Base-by-base conservation (phyloP, 192 early-diverging fungal species). In the Coemansia sp. region DNA sequence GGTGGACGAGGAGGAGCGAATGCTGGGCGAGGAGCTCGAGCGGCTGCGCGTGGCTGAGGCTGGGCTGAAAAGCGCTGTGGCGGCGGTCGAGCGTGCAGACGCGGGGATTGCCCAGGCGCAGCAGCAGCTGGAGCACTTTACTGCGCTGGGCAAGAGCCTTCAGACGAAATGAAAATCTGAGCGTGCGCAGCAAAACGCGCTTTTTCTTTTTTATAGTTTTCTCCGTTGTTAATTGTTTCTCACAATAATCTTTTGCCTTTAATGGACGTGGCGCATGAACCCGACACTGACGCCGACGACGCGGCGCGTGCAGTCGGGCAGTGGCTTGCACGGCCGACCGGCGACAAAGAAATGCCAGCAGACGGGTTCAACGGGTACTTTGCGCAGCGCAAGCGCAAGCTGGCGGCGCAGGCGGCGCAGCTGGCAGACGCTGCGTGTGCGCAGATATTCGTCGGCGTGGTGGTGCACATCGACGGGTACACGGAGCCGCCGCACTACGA, bases 381-480 rank as follows among this genome's bases (percentile, higher is more conserved):
- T 63, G 55, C 45, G 22, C 59, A 77, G 51, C 63, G 67, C 17
- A 77, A 77, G 44, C 59, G 53, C 40, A 70, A 77, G 42, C 64
- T 77, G 17, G 73, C 73, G 9, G 60, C 69, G 61, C 73, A 77
- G 37, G 67, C 73, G 5, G 64, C 66, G 57, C 34, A 62, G 21
- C 34, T 4, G 46, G 10, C n/a, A 48, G 21, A 4, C 9, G 67
- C 63, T 5, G 37, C 33, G n/a, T 27, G 57, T 42, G 64, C 38
- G 42, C 61, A 39, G 44, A 68, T 71, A 57, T 78, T 78, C 34
- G 48, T 61, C 12, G 66, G 69, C 9, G 69, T 69, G 23, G 66
- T 68, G 4, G 68, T 90, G 22, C 78, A 87, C 54, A 82, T 88
- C 33, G 88, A 87, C 48, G 88, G 88, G n/a, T 90, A 87, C 46